Conservation (phyloP, 2,329 filamentous ascomycete species). For the Incumbomyces lentus region DNA sequence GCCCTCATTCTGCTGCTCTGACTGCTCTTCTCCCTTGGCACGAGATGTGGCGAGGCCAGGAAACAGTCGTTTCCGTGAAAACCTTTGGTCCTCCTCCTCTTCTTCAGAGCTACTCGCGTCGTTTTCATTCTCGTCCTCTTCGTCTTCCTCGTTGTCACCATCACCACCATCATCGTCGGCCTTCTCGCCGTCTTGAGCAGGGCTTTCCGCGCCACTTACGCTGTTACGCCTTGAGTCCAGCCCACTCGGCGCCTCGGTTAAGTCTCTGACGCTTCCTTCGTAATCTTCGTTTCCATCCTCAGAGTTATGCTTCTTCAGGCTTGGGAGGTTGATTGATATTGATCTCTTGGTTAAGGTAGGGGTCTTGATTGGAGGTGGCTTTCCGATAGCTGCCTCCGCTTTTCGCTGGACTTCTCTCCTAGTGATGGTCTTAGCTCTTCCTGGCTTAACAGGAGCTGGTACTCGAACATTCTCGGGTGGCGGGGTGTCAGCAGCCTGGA, state of each 20-base stretch:
- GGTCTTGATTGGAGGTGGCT: constrained; percentile 26
- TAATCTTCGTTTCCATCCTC: constrained; percentile 2
- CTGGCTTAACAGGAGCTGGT: constrained; percentile 15
- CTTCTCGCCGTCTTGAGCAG: background rate
- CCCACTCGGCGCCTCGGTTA: background rate
- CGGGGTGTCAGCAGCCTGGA: constrained; percentile 3
- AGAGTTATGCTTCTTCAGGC: constrained; percentile 8
- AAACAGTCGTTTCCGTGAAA: background rate
- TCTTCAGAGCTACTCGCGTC: constrained; percentile 17
- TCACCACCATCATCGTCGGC: constrained; percentile 1
- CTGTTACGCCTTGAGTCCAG: constrained; percentile 6
- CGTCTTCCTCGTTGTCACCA: constrained; percentile 9
- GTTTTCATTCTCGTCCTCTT: constrained; percentile 18
- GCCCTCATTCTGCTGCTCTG: background rate
- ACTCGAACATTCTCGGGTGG: constrained; percentile 12
- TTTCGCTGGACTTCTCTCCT: constrained; percentile 48
- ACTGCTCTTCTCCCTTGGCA: background rate
- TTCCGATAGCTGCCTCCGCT: constrained; percentile 46
- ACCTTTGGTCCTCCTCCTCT: background rate
- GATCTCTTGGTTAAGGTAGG: constrained; percentile 21
- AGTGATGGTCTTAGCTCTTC: constrained; percentile 48
- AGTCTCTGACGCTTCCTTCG: background rate
- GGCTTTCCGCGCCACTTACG: constrained; percentile 1
- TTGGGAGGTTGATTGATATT: constrained; percentile 14
- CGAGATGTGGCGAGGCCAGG: background rate